These are phyloP conservation scores for Scleroderma bovista DNA, from an alignment of 768 basidiomycete genomes.

Conservation along the genomic window DNA sequence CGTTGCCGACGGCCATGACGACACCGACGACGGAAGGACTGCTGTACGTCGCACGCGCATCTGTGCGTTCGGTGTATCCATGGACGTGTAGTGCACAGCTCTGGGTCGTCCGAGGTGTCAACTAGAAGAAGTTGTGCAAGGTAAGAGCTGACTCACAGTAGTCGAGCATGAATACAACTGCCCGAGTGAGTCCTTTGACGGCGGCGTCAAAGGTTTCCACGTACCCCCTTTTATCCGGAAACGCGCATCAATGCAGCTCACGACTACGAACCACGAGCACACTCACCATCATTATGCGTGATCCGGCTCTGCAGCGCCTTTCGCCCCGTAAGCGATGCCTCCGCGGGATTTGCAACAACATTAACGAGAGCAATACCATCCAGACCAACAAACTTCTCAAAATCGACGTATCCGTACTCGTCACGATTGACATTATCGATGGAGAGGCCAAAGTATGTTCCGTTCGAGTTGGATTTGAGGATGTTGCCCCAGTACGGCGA, in stretches of 20 bases:
- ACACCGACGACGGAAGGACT: constrained; percentile 89
- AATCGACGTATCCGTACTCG: constrained; percentile 82
- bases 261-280: not conserved
- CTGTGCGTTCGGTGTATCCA: constrained; percentile 90
- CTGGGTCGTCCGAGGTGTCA: constrained; percentile 33
- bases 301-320: constrained; percentile 84
- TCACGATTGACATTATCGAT: constrained; percentile 91
- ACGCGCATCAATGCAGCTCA: constrained; percentile 5
- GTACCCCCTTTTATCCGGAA: constrained; percentile 57
- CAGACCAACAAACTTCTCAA: constrained; percentile 94
- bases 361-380: constrained; percentile 96
- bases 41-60: constrained; percentile 89
- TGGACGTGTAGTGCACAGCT: constrained; percentile 86
- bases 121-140: not conserved
- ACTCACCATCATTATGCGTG: constrained; percentile 92
- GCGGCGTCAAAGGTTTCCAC: constrained; percentile 82
- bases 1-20: constrained; percentile 94
- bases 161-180: constrained; percentile 62
- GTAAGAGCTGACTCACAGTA: constrained; percentile 41
- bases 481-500: constrained; percentile 85
- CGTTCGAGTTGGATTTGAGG: constrained; percentile 95
- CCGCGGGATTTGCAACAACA: constrained; percentile 74
- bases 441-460: constrained; percentile 91
- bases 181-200: constrained; percentile 69
- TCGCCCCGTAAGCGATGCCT: constrained; percentile 61